Evolutionary conservation across 306 rosid genomes (phyloP).

Genomic region (Pueraria montana): DNA sequence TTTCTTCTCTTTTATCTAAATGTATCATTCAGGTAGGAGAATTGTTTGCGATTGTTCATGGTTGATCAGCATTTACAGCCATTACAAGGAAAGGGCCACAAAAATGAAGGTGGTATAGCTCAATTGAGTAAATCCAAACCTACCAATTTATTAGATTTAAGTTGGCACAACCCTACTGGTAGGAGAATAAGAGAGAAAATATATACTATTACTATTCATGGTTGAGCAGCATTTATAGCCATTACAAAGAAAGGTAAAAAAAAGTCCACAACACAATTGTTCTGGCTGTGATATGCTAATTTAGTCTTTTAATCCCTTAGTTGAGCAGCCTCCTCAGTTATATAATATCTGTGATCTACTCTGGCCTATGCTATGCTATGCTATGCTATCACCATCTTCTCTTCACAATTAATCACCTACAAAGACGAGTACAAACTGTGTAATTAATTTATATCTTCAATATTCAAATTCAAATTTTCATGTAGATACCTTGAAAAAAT

Average conservation of each 20-base stretch:
- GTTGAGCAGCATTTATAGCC: conserved; percentile 24
- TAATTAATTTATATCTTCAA: neutral
- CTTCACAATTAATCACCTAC: conserved; percentile 37
- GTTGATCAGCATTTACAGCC: neutral
- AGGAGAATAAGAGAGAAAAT: conserved; percentile 30
- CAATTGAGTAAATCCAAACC: conserved; percentile 15
- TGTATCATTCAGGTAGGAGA: no score
- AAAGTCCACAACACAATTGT: conserved; percentile 10
- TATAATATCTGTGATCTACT: conserved; percentile 5
- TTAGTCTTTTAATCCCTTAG: neutral
- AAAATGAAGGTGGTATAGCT: neutral
- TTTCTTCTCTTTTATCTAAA: neutral
- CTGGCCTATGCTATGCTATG: conserved; percentile 29
- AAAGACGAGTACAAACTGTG: neutral
- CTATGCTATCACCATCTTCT: conserved; percentile 35
- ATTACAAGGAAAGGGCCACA: neutral
- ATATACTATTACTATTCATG: conserved; percentile 31
- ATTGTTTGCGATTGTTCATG: no score
- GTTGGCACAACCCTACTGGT: neutral
- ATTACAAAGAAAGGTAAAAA: conserved; percentile 1
- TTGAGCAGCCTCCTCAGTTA: conserved; percentile 18
- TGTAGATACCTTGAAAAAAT: neutral
- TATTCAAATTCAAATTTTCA: neutral
- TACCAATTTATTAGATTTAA: conserved; percentile 10
- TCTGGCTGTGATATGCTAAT: conserved; percentile 15